Conservation (phyloP, 768 basidiomycete genomes). For the Boletus reticuloceps region DNA sequence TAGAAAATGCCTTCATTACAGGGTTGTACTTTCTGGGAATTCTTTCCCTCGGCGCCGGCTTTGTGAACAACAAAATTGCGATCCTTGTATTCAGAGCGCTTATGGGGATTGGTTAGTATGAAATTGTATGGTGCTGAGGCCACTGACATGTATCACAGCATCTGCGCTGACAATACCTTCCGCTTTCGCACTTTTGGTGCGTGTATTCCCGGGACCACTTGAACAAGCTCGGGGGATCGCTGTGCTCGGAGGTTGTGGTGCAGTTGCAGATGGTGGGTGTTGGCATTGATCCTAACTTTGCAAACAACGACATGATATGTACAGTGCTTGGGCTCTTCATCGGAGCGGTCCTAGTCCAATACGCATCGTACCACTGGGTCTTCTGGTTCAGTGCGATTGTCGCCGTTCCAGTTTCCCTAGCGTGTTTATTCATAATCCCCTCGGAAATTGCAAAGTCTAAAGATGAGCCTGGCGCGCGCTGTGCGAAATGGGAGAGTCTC, state of each 20-base stretch:
- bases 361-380: constrained; percentile 46
- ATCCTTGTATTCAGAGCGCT: constrained; percentile 52
- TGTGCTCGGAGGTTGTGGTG: constrained; percentile 45
- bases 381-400: constrained; percentile 48
- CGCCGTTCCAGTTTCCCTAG: constrained; percentile 30
- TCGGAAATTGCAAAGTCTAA: constrained; percentile 7
- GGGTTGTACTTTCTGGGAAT: constrained; percentile 43
- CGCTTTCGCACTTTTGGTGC: constrained; percentile 48
- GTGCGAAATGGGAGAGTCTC: constrained; percentile 29
- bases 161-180: constrained; percentile 52
- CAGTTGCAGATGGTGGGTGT: constrained; percentile 41
- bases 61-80: constrained; percentile 42
- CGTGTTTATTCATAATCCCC: constrained; percentile 37
- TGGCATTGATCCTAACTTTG: neutral
- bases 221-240: constrained; percentile 49
- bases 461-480: neutral
- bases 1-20: constrained; percentile 41
- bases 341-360: constrained; percentile 43
- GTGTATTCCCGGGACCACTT: constrained; percentile 45
- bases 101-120: constrained; percentile 42
- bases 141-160: constrained; percentile 25
- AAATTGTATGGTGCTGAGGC: neutral
- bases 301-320: neutral
- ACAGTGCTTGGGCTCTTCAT: constrained; percentile 42
- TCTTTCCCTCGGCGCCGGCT: constrained; percentile 46